Evolutionary conservation across 352 stramenopile genomes (phyloP).

Genomic region (Pythium dissotocum): DNA sequence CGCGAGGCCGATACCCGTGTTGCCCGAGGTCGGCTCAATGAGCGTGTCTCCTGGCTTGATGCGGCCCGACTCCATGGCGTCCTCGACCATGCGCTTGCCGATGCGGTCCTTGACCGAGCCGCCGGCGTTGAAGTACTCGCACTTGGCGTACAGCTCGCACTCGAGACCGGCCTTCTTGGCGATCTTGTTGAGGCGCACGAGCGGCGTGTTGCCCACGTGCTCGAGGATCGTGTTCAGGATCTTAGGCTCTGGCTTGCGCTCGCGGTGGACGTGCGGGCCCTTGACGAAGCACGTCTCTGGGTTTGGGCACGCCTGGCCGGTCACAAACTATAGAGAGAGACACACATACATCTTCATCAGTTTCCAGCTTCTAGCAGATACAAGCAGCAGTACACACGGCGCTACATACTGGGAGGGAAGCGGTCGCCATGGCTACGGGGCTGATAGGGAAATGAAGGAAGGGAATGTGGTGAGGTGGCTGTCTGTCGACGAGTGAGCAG

Average conservation of each 20-base stretch:
- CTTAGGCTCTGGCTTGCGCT: conserved; percentile 57
- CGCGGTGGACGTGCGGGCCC: conserved; percentile 62
- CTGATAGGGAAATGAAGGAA: not conserved
- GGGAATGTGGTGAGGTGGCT: conserved; percentile 9
- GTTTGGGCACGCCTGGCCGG: conserved; percentile 43
- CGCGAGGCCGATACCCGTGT: conserved; percentile 97
- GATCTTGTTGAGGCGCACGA: conserved; percentile 92
- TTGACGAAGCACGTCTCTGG: conserved; percentile 71
- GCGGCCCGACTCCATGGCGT: conserved; percentile 81
- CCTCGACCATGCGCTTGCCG: conserved; percentile 85
- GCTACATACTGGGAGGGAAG: conserved; percentile 33
- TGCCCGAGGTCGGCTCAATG: conserved; percentile 96
- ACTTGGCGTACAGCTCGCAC: conserved; percentile 93
- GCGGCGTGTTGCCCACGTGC: conserved; percentile 94
- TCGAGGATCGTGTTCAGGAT: conserved; percentile 94
- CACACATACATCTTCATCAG: not conserved
- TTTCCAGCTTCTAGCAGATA: not conserved
- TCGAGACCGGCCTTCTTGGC: conserved; percentile 69
- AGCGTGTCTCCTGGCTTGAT: conserved; percentile 93
- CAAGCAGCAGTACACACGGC: too few relatives aligned
- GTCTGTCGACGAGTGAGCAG: conserved; percentile 32
- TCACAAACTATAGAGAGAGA: conserved; percentile 17
- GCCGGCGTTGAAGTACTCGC: conserved; percentile 95
- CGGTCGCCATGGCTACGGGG: conserved; percentile 29
- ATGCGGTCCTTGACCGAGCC: conserved; percentile 90